These are phyloP conservation scores for Vigna nakashimae DNA, from an alignment of 306 rosid genomes.

Conservation along the genomic window DNA sequence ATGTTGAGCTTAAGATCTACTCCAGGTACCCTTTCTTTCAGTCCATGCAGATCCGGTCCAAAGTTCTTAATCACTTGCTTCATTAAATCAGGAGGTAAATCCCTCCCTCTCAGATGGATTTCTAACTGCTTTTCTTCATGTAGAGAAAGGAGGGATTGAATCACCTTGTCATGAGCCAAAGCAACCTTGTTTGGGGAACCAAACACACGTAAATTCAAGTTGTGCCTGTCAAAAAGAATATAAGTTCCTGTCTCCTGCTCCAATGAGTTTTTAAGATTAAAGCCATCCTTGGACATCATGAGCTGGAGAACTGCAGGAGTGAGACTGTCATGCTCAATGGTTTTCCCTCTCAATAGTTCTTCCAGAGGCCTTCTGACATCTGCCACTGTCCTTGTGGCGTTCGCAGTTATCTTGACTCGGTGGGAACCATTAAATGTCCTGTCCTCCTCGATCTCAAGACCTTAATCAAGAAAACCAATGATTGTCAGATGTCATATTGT, in stretches of 20 bases:
- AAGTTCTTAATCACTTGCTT: conserved; percentile 79
- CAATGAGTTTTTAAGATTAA: conserved; percentile 54
- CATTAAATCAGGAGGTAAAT: conserved; percentile 80
- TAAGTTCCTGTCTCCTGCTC: conserved; percentile 76
- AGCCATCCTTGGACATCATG: conserved; percentile 75
- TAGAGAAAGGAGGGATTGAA: conserved; percentile 62
- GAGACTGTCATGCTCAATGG: conserved; percentile 61
- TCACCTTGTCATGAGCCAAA: conserved; percentile 64
- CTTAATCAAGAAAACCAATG: conserved; percentile 49
- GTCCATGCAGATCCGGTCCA: conserved; percentile 83
- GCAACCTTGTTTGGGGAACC: conserved; percentile 66
- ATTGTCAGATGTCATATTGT: conserved; percentile 35
- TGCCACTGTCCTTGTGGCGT: conserved; percentile 85
- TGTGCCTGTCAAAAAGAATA: conserved; percentile 72
- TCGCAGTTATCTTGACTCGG: conserved; percentile 79
- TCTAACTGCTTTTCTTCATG: conserved; percentile 74
- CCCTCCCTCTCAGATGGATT: conserved; percentile 71
- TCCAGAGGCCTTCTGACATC: conserved; percentile 81
- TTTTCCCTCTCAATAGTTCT: conserved; percentile 77
- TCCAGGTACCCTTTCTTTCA: conserved; percentile 76
- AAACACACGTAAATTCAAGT: conserved; percentile 62
- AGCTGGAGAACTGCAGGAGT: conserved; percentile 72
- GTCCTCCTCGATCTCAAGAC: conserved; percentile 68
- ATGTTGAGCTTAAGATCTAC: conserved; percentile 68
- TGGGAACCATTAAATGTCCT: conserved; percentile 67